Conservation (phyloP, 768 basidiomycete genomes). For the Trametes punicea region DNA sequence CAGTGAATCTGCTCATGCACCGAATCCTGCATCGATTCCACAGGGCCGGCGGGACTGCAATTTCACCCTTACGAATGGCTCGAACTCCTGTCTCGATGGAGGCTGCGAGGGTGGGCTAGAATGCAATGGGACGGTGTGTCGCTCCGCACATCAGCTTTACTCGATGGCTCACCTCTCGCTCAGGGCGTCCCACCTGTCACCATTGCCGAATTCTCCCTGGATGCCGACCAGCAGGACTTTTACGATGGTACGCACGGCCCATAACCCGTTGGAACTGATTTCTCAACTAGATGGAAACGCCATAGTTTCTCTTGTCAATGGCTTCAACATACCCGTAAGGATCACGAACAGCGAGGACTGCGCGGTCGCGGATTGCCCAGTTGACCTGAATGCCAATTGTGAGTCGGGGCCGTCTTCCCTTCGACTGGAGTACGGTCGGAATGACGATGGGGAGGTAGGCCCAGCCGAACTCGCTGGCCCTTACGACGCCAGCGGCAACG, state of each 20-base stretch:
- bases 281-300: background rate
- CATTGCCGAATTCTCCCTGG: conserved; percentile 35
- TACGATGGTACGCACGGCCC: conserved; percentile 29
- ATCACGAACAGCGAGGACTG: conserved; percentile 33
- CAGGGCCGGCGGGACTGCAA: conserved; percentile 39
- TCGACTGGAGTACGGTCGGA: background rate
- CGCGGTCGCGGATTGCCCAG: conserved; percentile 32
- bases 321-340: conserved; percentile 34
- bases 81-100: conserved; percentile 34
- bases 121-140: conserved; percentile 37
- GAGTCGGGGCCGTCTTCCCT: conserved; percentile 29
- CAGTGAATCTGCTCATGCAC: background rate
- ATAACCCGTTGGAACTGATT: background rate
- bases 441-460: conserved; percentile 21
- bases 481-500: conserved; percentile 33
- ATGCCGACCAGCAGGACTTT: conserved; percentile 27
- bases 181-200: conserved; percentile 35
- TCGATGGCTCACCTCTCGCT: background rate
- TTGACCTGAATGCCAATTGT: conserved; percentile 35
- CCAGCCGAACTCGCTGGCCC: conserved; percentile 34
- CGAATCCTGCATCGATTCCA: background rate
- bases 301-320: conserved; percentile 32
- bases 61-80: conserved; percentile 27
- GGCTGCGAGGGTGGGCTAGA: conserved; percentile 40
- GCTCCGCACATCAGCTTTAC: background rate